Base-by-base conservation (phyloP, 768 basidiomycete genomes). In the Agrocybe chaxingu region DNA sequence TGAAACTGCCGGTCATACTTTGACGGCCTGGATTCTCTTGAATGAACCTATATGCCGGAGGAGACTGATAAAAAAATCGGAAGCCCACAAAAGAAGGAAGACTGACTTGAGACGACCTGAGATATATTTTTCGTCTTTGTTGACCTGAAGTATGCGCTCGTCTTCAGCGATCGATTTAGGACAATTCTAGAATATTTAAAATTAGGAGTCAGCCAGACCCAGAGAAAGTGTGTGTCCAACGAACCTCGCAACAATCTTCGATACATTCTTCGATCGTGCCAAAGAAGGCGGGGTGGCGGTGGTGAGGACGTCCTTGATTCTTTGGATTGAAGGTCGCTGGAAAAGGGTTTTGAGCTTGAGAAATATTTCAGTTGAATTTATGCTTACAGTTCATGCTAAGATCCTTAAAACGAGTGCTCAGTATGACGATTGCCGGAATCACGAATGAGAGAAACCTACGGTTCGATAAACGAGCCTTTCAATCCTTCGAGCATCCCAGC, bases 211-310 rank as follows among this genome's bases (percentile, higher is more conserved):
- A 36, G 29, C 10, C 10, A 42, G 12, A 10, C n/a, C n/a, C n/a
- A n/a, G n/a, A 1, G 9, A 11, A n/a, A 29, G 34, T 10, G 12
- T 7, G 13, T 10, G 5, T 8, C 8, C 7, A 12, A 56, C 53
- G 7, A 52, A 80, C 81, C 71, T 80, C 81, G 62, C 82, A 85
- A 54, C 81, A 83, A 47, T 84, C 84, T 52, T 78, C 80, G 13
- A 84, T 47, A 42, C 77, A 78, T 51, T 85, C 81, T 45, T 71
- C 57, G 58, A 79, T 73, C 0, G 73, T 79, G 5, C 83, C 82
- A 52, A 84, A 83, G 64, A 81, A 84, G 1, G 81, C 81, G 7
- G 79, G 76, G 54, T 85, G 82, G 30, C 81, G 79, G 67, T 85
- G 82, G 3, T 84, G 71, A 2, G 74, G 69, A 9, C 81, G 70